Conservation (phyloP, 805 yeast species). For the Suhomyces sp. region DNA sequence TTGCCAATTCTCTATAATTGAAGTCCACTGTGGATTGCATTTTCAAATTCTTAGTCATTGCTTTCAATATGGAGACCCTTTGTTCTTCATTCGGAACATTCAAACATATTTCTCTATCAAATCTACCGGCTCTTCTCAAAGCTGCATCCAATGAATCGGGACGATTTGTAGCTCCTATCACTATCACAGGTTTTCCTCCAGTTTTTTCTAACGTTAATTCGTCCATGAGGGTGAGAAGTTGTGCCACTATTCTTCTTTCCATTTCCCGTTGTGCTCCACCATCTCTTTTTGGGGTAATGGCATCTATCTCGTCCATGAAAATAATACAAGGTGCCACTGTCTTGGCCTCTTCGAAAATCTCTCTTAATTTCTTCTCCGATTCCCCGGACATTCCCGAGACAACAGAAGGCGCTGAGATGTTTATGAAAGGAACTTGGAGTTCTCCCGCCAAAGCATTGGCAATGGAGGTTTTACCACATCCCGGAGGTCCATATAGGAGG, state of each 20-base stretch:
- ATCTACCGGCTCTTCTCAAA: slow-evolving; percentile 92
- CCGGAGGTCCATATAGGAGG: slow-evolving; percentile 95
- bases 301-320: slow-evolving; percentile 96
- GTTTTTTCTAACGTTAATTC: slow-evolving; percentile 86
- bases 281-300: slow-evolving; percentile 96
- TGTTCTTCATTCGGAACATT: slow-evolving; percentile 92
- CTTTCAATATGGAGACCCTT: slow-evolving; percentile 68
- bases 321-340: slow-evolving; percentile 86
- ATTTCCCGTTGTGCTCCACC: slow-evolving; percentile 94
- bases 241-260: slow-evolving; percentile 97
- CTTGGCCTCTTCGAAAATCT: slow-evolving; percentile 90
- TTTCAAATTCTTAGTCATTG: slow-evolving; percentile 69
- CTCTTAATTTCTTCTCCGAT: slow-evolving; percentile 90
- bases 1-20: slow-evolving; percentile 73
- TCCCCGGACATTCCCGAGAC: slow-evolving; percentile 99
- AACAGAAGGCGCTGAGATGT: slow-evolving; percentile 90
- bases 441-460: slow-evolving; percentile 97
- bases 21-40: slow-evolving; percentile 55
- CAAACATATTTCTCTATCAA: slow-evolving; percentile 90
- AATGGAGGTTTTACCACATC: slow-evolving; percentile 96
- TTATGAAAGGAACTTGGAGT: slow-evolving; percentile 86
- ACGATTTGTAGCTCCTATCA: slow-evolving; percentile 94
- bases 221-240: slow-evolving; percentile 90
- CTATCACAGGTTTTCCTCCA: slow-evolving; percentile 87
- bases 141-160: slow-evolving; percentile 96